Evolutionary conservation across 2,329 filamentous ascomycete genomes (phyloP), one percentile per base, ranked within the genome.

Genomic region (Aspergillus bombycis): DNA sequence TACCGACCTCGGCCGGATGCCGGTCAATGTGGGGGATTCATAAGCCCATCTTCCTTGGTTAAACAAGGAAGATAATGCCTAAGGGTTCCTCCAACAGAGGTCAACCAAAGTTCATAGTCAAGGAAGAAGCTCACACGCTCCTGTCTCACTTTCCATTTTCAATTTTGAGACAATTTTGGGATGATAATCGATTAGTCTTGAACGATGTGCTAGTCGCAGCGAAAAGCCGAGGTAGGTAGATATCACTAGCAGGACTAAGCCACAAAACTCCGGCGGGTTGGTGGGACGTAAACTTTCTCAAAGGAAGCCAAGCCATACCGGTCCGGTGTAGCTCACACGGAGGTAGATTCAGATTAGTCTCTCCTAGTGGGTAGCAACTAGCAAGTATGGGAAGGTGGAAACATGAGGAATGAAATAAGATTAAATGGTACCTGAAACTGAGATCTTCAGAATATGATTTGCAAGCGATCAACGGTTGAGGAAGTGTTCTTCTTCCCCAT

Each of bases 281-380:
- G 34, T n/a, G 52, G 14, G 34, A 26, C 32, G 4, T 32, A 4
- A 21, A 55, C 23, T 23, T 26, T 26, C 32, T 14, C 32, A 36
- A 55, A 38, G 19, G 19, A n/a, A n/a, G 52, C 30, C 52, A 54
- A 54, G 11, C 30, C 19, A 28, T 30, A 36, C 34, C 52, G 32
- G 52, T 55, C 34, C 32, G 52, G 52, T 55, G 52, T 55, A 55
- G 11, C 52, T 55, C 52, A 38, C 23, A n/a, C 52, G 14, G 21
- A 52, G 28, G 48, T 52, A 19, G 48, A 32, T 32, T 52, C 48
- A 52, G 28, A 12, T 32, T 32, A 21, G 28, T 52, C 12, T 52
- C 19, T 36, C 30, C n/a, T 19, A 55, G 32, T 38, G 32, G 30
- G 14, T 12, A 55, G 12, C 21, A 11, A 8, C 8, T 11, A 16